Percentiles rank a stretch among this genome's conserved stretches.
Conservation (phyloP, 108 stramenopile genomes). For the Fragilaria crotonensis region DNA sequence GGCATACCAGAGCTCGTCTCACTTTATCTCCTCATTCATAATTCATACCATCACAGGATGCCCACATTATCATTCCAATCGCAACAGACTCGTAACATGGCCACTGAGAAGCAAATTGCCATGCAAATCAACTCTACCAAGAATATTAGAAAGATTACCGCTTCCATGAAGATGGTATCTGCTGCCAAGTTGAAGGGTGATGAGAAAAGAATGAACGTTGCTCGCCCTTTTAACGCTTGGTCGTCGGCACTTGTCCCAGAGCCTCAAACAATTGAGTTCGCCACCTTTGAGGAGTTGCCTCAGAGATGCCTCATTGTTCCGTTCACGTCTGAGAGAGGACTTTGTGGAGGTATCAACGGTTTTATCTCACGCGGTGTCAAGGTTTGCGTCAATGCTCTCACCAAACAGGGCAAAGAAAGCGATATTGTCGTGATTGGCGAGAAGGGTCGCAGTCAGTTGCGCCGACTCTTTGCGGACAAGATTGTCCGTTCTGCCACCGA, state of each 20-base stretch:
- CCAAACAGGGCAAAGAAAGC: constrained; percentile 71
- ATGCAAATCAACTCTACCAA: constrained; percentile 97
- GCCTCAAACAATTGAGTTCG: constrained; percentile 44
- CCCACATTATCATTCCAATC: too few relatives aligned
- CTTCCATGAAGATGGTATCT: constrained; percentile 99
- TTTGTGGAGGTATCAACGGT: constrained; percentile 98
- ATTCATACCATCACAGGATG: too few relatives aligned
- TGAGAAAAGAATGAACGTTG: constrained; percentile 66
- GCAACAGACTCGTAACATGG: constrained; percentile 74
- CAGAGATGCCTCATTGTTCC: constrained; percentile 88
- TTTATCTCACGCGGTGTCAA: constrained; percentile 84
- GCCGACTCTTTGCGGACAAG: constrained; percentile 54
- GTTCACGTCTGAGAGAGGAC: constrained; percentile 95
- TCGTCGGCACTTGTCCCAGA: constrained; percentile 45
- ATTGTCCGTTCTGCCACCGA: constrained; percentile 71
- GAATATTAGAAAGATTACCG: constrained; percentile 98
- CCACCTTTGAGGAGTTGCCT: constrained; percentile 79
- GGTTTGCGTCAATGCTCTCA: constrained; percentile 44
- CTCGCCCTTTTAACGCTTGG: constrained; percentile 80
- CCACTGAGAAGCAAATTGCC: constrained; percentile 88
- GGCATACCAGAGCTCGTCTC: too few relatives aligned
- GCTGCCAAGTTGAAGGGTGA: constrained; percentile 99
- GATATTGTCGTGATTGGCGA: constrained; percentile 94
- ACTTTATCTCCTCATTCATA: too few relatives aligned
- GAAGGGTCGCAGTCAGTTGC: constrained; percentile 93